Percentiles rank a stretch among this genome's conserved stretches.
phyloP scores from a whole-genome alignment of 2,329 filamentous ascomycete genomes.

The Neoscytalidium dimidiatum region DNA sequence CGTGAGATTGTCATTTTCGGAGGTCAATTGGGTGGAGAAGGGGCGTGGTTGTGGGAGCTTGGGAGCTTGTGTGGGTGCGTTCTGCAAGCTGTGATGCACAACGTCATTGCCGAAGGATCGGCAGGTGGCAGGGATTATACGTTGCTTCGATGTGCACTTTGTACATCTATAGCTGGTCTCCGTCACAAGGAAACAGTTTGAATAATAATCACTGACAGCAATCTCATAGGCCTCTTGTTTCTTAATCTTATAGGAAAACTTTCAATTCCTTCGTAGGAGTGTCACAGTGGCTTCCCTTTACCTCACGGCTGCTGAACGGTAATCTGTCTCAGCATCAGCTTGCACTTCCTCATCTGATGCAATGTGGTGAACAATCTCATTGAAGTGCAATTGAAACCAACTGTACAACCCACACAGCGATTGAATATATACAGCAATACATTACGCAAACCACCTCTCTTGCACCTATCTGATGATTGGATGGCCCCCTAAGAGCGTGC shows the following conservation, averaged over 20 bases:
- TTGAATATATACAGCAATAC: slow-evolving; percentile 5
- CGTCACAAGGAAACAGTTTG: no score
- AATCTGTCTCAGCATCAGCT: no score
- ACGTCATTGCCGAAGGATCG: slow-evolving; percentile 13
- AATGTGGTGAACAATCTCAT: no score
- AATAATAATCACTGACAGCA: no score
- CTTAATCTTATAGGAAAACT: no score
- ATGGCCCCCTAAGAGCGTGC: not conserved
- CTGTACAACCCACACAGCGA: not conserved
- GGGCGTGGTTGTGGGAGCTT: not conserved
- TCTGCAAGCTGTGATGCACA: not conserved
- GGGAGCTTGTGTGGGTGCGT: not conserved
- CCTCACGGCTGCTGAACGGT: no score
- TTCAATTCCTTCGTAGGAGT: no score
- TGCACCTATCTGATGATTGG: not conserved
- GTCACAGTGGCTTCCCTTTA: no score
- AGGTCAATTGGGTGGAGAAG: not conserved
- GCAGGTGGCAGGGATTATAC: not conserved
- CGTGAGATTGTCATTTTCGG: not conserved
- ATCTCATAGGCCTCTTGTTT: no score
- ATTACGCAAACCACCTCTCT: not conserved
- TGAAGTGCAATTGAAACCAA: not conserved
- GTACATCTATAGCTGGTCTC: no score
- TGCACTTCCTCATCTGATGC: no score
- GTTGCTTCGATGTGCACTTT: no score